Evolutionary conservation across 2,329 filamentous ascomycete genomes (phyloP), one percentile per base, ranked within the genome.

Genomic region (Paraphoma chrysanthemicola): DNA sequence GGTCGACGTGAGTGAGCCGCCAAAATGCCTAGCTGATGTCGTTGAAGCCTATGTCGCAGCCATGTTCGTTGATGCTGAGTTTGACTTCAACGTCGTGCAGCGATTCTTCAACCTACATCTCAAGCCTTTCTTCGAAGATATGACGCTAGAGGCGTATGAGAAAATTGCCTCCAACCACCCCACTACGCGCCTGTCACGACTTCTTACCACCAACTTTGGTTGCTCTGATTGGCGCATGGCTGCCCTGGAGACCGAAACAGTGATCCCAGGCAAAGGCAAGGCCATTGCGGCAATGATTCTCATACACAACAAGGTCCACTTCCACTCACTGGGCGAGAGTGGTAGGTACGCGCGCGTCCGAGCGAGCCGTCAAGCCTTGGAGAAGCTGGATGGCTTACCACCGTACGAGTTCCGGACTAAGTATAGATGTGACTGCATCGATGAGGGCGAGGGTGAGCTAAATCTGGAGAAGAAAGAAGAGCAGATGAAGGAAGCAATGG

Each of bases 21-120:
- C 90, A 8, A 95, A 95, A 60, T 88, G 85, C 51, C 85, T 98
- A 6, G 87, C 93, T 0, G 95, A 99, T 74, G 86, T 97, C 38
- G 82, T 98, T 3, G 95, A 99, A 81, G 87, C 94, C 0, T 95
- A 93, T 67, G 80, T 97, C 2, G 95, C 93, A 1, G 94, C 94
- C 17, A 83, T 97, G 18, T 98, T 98, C 72, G 90, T 99, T 10
- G 95, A 99, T 76, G 90, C 91, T 0, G 81, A 84, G 44, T 98
- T 94, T 77, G 80, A 95, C 70, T 97, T 90, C 75, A 74, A 75
- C 11, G 82, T 88, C 16, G 90, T 98, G 1, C 86, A 90, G 60
- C 72, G 73, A 0, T 98, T 99, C 78, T 97, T 97, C 76, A 77
- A 86, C n/a, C 73, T 68, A 12, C 87, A 93, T 61, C 85, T 98